Evolutionary conservation across 2,329 filamentous ascomycete species (phyloP).

Genomic region (Ceratocystis destructans): DNA sequence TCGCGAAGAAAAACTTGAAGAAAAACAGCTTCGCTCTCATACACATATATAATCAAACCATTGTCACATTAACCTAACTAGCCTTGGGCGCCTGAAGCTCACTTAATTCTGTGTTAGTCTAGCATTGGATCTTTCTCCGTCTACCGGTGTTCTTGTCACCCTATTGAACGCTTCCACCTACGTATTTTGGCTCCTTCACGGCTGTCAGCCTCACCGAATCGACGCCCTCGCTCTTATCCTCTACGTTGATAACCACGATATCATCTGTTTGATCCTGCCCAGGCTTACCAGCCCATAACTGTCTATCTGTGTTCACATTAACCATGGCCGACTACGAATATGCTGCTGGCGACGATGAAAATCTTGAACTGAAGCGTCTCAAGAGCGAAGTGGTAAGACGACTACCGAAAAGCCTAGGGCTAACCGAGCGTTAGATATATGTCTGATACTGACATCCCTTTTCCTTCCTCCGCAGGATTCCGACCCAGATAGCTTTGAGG

Average conservation of each 20-base stretch:
- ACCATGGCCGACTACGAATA: conserved; percentile 18
- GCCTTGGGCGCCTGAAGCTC: neutral
- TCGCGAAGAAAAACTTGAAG: conserved; percentile 5
- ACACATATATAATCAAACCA: neutral
- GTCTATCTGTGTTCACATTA: neutral
- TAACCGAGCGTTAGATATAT: neutral
- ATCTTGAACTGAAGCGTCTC: conserved; percentile 66
- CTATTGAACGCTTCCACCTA: too few relatives aligned
- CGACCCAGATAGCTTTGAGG: conserved; percentile 83
- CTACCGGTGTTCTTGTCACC: neutral
- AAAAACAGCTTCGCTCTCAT: too few relatives aligned
- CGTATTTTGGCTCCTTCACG: too few relatives aligned
- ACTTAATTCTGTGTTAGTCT: too few relatives aligned
- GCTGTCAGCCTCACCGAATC: too few relatives aligned
- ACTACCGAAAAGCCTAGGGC: conserved; percentile 1
- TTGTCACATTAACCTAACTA: neutral
- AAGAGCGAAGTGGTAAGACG: conserved; percentile 60
- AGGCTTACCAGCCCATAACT: neutral
- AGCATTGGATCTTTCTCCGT: neutral
- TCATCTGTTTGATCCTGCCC: too few relatives aligned
- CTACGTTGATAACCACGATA: neutral
- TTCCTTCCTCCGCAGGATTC: conserved; percentile 32
- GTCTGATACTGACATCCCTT: neutral
- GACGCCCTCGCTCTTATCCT: neutral
- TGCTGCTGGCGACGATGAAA: conserved; percentile 51